Conservation (phyloP, 805 yeast genomes). For the Starmerella floricola region DNA sequence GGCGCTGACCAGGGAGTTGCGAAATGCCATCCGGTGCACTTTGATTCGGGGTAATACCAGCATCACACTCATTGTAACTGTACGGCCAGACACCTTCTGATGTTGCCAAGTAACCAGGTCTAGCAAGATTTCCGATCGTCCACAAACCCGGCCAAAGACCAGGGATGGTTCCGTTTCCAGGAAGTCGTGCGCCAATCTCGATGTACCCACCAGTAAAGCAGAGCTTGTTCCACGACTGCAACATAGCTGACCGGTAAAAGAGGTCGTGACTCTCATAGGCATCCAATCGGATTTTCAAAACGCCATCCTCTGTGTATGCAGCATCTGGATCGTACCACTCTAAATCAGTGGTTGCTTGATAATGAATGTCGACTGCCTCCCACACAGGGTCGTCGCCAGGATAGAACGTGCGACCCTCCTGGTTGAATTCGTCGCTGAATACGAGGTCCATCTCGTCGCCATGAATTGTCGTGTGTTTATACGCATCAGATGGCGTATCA, state of each 20-base stretch:
- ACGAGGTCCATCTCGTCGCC: conserved; percentile 67
- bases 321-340: conserved; percentile 97
- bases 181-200: conserved; percentile 66
- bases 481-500: conserved; percentile 51
- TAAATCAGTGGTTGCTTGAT: conserved; percentile 76
- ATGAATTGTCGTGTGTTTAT: conserved; percentile 40
- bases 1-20: conserved; percentile 71
- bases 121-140: conserved; percentile 85
- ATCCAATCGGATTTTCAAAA: conserved; percentile 58
- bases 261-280: conserved; percentile 70
- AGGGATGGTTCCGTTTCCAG: conserved; percentile 61
- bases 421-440: conserved; percentile 83
- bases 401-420: conserved; percentile 80
- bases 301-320: conserved; percentile 60
- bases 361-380: conserved; percentile 72
- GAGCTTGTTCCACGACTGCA: conserved; percentile 83
- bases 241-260: conserved; percentile 79
- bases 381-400: conserved; percentile 87
- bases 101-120: conserved; percentile 80
- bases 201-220: conserved; percentile 77
- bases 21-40: conserved; percentile 82
- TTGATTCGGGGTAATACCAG: conserved; percentile 91
- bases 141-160: conserved; percentile 97
- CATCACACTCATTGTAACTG: conserved; percentile 74
- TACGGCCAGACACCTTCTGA: conserved; percentile 96